Percentiles rank a stretch among this genome's conserved stretches.
Conservation (phyloP, 2,329 filamentous ascomycete genomes). For the Aureobasidium sp. region DNA sequence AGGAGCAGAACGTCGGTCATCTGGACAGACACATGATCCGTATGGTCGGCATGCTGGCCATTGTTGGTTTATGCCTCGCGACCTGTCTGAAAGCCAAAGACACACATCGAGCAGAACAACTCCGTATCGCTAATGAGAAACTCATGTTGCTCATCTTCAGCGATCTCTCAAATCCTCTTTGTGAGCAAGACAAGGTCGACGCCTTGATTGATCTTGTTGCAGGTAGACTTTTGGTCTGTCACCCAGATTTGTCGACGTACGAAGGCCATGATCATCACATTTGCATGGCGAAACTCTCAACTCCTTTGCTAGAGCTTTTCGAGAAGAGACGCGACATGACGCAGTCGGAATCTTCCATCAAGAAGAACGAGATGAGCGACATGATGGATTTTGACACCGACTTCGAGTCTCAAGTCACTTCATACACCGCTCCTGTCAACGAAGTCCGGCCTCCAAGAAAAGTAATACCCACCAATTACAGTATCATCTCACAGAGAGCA, state of each 20-base stretch:
- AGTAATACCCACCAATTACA: background rate
- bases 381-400: slow-evolving; percentile 11
- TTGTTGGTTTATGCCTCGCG: slow-evolving; percentile 30
- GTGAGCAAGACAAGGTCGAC: slow-evolving; percentile 36
- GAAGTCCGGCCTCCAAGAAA: background rate
- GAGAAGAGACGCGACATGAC: background rate
- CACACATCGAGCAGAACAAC: slow-evolving; percentile 18
- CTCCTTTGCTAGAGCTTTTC: background rate
- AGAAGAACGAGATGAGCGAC: background rate
- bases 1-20: slow-evolving; percentile 1
- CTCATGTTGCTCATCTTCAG: slow-evolving; percentile 25
- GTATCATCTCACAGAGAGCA: background rate
- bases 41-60: slow-evolving; percentile 39
- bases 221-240: background rate
- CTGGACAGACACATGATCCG: slow-evolving; percentile 43
- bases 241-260: background rate
- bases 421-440: background rate
- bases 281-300: background rate
- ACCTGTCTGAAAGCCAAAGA: slow-evolving; percentile 21
- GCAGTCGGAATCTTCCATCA: background rate
- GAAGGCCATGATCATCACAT: background rate
- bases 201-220: slow-evolving; percentile 30
- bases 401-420: slow-evolving; percentile 8
- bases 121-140: slow-evolving; percentile 19
- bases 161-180: slow-evolving; percentile 29